Conservation (phyloP, 164 flowering plant genomes). For the Vitis riparia region DNA sequence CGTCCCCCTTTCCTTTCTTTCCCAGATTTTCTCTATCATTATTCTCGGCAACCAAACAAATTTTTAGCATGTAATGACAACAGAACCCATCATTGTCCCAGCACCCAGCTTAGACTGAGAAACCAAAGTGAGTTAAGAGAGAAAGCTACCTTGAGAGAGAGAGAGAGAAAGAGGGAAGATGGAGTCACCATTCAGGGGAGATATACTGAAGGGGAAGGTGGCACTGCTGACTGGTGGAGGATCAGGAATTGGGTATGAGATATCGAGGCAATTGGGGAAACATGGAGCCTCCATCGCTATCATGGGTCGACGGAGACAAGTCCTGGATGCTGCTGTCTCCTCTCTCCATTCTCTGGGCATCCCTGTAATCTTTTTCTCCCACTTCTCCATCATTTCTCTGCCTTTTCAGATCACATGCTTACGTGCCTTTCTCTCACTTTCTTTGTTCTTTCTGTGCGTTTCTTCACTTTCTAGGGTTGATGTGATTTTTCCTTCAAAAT, state of each 20-base stretch:
- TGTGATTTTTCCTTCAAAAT: background rate
- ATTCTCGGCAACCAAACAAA: too few species aligned
- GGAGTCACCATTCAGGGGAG: conserved; percentile 24
- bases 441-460: too few species aligned
- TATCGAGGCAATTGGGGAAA: conserved; percentile 20
- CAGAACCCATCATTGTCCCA: too few species aligned
- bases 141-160: too few species aligned
- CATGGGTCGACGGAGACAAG: conserved; percentile 29
- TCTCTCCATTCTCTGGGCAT: conserved; percentile 21
- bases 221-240: conserved; percentile 32
- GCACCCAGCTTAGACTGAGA: too few species aligned
- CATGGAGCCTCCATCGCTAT: conserved; percentile 30
- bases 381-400: background rate
- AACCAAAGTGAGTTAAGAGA: too few species aligned
- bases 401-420: background rate
- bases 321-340: conserved; percentile 25
- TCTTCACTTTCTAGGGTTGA: background rate
- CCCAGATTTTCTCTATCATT: too few species aligned
- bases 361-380: conserved; percentile 10
- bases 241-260: conserved; percentile 30
- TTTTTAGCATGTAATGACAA: too few species aligned
- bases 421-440: too few species aligned
- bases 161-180: background rate
- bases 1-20: too few species aligned
- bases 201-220: conserved; percentile 27